Conservation (phyloP, 192 early-diverging fungal species). For the Lobosporangium transversale region DNA sequence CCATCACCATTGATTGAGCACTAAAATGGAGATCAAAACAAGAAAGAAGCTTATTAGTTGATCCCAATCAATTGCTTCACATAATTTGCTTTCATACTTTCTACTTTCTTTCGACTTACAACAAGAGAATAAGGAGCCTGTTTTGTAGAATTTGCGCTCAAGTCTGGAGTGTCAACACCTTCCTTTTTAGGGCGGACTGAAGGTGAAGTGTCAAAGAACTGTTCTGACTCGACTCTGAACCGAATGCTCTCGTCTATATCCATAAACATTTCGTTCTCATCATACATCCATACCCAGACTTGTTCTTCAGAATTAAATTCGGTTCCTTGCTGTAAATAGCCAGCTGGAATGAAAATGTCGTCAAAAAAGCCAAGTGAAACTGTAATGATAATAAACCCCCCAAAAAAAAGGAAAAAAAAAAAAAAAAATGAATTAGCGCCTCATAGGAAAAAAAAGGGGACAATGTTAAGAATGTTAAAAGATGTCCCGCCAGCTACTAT, state of each 20-base stretch:
- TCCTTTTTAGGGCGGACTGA: conserved; percentile 59
- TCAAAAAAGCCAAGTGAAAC: conserved; percentile 92
- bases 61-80: too few species aligned
- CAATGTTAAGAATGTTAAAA: not conserved
- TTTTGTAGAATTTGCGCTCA: conserved; percentile 62
- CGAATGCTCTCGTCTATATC: conserved; percentile 82
- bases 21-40: conserved; percentile 47
- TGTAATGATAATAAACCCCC: conserved; percentile 27
- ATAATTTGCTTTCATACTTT: too few species aligned
- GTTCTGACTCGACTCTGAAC: conserved; percentile 77
- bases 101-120: too few species aligned
- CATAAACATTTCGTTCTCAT: conserved; percentile 81
- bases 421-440: too few species aligned
- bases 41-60: too few species aligned
- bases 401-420: too few species aligned
- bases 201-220: conserved; percentile 82
- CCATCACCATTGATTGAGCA: conserved; percentile 77
- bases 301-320: conserved; percentile 75
- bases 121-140: conserved; percentile 64
- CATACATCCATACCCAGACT: conserved; percentile 90
- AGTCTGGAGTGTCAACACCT: conserved; percentile 52
- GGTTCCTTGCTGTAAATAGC: conserved; percentile 68
- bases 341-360: conserved; percentile 84
- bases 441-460: not conserved
- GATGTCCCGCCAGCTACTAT: conserved; percentile 3